phyloP scores from a whole-genome alignment of 345 rosid species.

The Diplotaxis tenuifolia region DNA sequence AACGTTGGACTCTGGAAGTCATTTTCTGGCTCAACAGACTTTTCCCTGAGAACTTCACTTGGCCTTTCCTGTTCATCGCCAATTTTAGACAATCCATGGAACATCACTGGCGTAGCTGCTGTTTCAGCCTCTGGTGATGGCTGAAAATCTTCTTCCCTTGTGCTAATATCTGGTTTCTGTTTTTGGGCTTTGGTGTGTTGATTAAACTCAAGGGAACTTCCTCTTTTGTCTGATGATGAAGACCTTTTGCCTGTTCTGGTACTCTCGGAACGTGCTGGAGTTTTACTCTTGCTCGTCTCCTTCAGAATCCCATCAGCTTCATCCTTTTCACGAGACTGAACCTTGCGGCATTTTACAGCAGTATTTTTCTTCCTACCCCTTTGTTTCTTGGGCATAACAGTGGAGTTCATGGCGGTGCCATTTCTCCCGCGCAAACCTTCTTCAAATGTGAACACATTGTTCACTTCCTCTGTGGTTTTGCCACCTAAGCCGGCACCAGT shows the following conservation, averaged over 20 bases:
- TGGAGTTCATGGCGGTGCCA: slow-evolving; percentile 35
- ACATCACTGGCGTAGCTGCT: slow-evolving; percentile 39
- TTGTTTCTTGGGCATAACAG: slow-evolving; percentile 40
- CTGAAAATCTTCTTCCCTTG: slow-evolving; percentile 37
- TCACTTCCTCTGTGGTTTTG: slow-evolving; percentile 38
- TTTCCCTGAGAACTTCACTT: slow-evolving; percentile 33
- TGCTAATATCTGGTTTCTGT: slow-evolving; percentile 35
- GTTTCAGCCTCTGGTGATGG: slow-evolving; percentile 38
- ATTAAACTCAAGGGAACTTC: slow-evolving; percentile 28
- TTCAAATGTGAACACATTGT: slow-evolving; percentile 51
- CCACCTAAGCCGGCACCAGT: slow-evolving; percentile 36
- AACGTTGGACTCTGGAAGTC: slow-evolving; percentile 66
- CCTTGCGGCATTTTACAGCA: slow-evolving; percentile 45
- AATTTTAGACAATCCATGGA: slow-evolving; percentile 34
- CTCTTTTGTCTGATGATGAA: slow-evolving; percentile 40
- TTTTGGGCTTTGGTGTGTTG: slow-evolving; percentile 31
- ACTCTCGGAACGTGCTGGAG: slow-evolving; percentile 39
- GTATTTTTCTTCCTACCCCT: slow-evolving; percentile 41
- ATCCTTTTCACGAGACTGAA: slow-evolving; percentile 37
- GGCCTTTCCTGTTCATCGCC: slow-evolving; percentile 40
- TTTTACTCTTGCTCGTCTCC: slow-evolving; percentile 41
- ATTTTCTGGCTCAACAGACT: slow-evolving; percentile 38
- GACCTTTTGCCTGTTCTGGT: slow-evolving; percentile 45
- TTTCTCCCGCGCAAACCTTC: slow-evolving; percentile 44
- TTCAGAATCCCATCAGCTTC: slow-evolving; percentile 40